Evolutionary conservation across 2,329 filamentous ascomycete genomes (phyloP).

Genomic region (Ophiostoma sp.): DNA sequence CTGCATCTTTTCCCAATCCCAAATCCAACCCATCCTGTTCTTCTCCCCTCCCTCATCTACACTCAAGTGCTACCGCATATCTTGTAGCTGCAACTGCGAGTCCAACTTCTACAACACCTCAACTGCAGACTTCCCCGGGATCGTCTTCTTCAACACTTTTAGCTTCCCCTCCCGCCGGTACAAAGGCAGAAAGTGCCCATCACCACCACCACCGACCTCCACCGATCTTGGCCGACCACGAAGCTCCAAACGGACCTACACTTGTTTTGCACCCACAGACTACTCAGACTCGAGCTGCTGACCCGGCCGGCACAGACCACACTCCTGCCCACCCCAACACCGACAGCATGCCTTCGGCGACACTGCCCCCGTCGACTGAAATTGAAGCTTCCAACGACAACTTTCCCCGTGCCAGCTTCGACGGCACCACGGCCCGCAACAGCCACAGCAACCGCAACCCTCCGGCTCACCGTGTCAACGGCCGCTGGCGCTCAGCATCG

Average conservation of each 20-base stretch:
- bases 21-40: background rate
- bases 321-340: background rate
- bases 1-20: background rate
- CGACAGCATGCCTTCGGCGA: constrained; percentile 13
- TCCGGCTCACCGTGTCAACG: background rate
- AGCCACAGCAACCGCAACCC: constrained; percentile 1
- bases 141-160: background rate
- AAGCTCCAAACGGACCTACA: background rate
- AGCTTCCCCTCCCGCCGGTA: background rate
- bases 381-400: constrained; percentile 10
- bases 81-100: background rate
- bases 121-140: background rate
- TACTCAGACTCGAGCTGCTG: background rate
- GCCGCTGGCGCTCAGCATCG: constrained; percentile 19
- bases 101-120: background rate
- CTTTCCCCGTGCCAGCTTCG: constrained; percentile 17
- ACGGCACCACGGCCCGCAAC: constrained; percentile 12
- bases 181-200: background rate
- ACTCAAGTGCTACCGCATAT: background rate
- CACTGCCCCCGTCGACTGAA: background rate
- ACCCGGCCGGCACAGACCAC: background rate
- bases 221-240: background rate
- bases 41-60: background rate
- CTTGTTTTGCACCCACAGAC: background rate
- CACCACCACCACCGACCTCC: background rate